Evolutionary conservation across 2,329 filamentous ascomycete species (phyloP).

Genomic region (Cordyceps militaris): DNA sequence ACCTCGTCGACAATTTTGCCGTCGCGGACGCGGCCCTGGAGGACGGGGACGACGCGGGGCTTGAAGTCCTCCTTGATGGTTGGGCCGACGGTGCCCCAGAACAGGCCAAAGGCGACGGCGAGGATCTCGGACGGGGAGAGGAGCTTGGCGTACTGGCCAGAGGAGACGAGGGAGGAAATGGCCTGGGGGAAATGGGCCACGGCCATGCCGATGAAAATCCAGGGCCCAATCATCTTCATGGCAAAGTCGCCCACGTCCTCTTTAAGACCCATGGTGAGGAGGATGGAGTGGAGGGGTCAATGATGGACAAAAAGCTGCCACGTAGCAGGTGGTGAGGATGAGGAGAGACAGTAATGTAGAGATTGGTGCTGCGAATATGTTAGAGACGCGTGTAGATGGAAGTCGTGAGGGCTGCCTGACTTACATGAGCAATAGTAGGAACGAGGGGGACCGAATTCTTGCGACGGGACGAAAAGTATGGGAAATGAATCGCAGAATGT

Average conservation of each 20-base stretch:
- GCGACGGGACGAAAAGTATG: not conserved
- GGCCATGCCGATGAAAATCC: slow-evolving; percentile 45
- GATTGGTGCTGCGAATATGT: not conserved
- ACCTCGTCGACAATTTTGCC: slow-evolving; percentile 30
- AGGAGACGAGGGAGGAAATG: slow-evolving; percentile 34
- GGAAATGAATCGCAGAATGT: not conserved
- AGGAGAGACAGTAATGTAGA: not conserved
- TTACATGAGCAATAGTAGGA: not conserved
- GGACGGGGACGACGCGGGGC: slow-evolving; percentile 43
- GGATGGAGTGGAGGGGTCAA: not conserved
- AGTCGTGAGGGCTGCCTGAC: not conserved
- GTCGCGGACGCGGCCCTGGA: slow-evolving; percentile 39
- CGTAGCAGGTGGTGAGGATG: not conserved
- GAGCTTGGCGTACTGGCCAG: slow-evolving; percentile 29
- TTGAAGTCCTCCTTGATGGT: slow-evolving; percentile 36
- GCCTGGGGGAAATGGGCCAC: slow-evolving; percentile 45
- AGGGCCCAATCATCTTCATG: slow-evolving; percentile 37
- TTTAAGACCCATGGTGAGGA: not conserved
- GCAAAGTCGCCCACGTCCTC: slow-evolving; percentile 16
- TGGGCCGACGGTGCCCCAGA: slow-evolving; percentile 53
- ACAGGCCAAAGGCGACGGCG: slow-evolving; percentile 51
- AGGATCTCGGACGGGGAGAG: slow-evolving; percentile 35
- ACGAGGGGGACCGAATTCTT: not conserved
- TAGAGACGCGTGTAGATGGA: not conserved
- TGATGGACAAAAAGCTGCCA: no score